Evolutionary conservation across 768 basidiomycete species (phyloP), one percentile per base, ranked within the genome.

Genomic region (Porpolomopsis calyptriformis): DNA sequence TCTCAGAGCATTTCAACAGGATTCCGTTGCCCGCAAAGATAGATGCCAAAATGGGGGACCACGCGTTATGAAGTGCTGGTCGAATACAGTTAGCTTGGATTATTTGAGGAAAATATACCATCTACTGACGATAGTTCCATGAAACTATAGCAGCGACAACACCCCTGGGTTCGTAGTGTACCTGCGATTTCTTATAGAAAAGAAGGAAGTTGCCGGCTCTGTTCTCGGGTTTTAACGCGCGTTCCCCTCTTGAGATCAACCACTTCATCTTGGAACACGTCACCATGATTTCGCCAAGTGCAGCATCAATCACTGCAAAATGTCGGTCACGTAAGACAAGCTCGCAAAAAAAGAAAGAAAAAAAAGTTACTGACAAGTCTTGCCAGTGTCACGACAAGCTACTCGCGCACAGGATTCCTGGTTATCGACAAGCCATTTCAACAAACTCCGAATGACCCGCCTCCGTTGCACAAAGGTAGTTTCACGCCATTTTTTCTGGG

Each of bases 261-360:
- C 86, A 98, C 53, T 94, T 86, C 65, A 97, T 69, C 61, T 99
- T 99, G 9, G 88, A 85, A 57, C 88, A 86, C 0, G 91, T 96
- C n/a, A 86, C 87, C 35, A 99, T 57, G 52, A 98, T 85, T 64
- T 99, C 96, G 27, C 96, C 96, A 33, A 99, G 71, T 2, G 87
- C 83, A 25, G 93, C 92, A 55, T 98, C 94, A 49, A 98, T 72
- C 60, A 93, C 93, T 96, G 14, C 29, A 31, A 7, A 31, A 47
- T 39, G 40, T 31, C 2, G 18, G 25, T 37, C 31, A 33, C 47
- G 24, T 20, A 23, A 27, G 24, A 7, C 33, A 23, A 8, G 2
- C 46, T 35, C 25, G 27, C 4, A 16, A 9, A 2, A 10, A 34
- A 37, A 40, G 19, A n/a, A 24, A 12, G 33, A 38, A 18, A 4